Evolutionary conservation across 768 basidiomycete genomes (phyloP).

Genomic region (Tulasnella sp.): DNA sequence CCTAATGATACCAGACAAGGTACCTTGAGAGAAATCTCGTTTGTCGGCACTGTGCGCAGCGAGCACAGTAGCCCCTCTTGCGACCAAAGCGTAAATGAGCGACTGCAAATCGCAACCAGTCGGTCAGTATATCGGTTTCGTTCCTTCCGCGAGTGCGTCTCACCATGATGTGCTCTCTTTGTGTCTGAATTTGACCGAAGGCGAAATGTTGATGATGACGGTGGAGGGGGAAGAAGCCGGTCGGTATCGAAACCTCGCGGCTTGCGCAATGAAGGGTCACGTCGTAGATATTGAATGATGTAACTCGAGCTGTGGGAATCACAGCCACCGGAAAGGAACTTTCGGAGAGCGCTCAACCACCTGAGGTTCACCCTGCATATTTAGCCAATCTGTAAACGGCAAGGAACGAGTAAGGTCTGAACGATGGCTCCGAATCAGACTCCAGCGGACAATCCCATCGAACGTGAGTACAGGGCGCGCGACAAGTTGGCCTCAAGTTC

Average conservation of each 20-base stretch:
- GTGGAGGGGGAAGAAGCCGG: slow-evolving; percentile 7
- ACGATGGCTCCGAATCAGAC: not conserved
- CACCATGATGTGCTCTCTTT: not conserved
- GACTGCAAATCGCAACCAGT: slow-evolving; percentile 25
- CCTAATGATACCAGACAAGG: too few relatives aligned
- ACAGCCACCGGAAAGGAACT: too few relatives aligned
- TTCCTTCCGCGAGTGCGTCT: not conserved
- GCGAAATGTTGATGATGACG: not conserved
- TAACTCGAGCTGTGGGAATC: not conserved
- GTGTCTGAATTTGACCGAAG: not conserved
- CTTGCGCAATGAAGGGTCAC: not conserved
- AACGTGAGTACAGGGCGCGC: not conserved
- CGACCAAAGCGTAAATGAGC: slow-evolving; percentile 71
- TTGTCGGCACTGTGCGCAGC: slow-evolving; percentile 75
- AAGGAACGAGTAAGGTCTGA: not conserved
- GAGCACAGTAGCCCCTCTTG: slow-evolving; percentile 66
- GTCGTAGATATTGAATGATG: not conserved
- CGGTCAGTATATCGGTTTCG: too few relatives aligned
- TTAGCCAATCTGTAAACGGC: too few relatives aligned
- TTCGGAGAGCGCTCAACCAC: too few relatives aligned
- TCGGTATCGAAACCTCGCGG: not conserved
- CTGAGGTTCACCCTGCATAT: too few relatives aligned
- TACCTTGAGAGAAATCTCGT: slow-evolving; percentile 84
- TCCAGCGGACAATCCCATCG: not conserved
- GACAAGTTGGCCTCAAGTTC: not conserved